phyloP scores from a whole-genome alignment of 257 asterid species.

The Apocynum venetum region DNA sequence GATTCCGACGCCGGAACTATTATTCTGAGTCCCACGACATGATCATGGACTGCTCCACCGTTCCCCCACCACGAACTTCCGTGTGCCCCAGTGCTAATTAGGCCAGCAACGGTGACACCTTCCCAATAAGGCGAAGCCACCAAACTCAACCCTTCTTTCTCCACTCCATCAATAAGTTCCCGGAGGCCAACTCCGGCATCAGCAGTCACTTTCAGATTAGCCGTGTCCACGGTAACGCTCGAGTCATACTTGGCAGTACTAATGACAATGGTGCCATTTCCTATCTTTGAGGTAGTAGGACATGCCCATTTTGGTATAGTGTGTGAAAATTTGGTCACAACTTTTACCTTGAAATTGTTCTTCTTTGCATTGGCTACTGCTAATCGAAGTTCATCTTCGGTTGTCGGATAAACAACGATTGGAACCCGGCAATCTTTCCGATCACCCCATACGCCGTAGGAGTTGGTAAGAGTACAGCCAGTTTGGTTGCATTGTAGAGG shows the following conservation, averaged over 20 bases:
- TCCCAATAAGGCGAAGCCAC: constrained; percentile 89
- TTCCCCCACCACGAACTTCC: constrained; percentile 95
- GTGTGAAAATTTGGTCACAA: constrained; percentile 68
- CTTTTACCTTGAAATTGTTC: constrained; percentile 48
- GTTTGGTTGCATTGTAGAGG: constrained; percentile 52
- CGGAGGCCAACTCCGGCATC: constrained; percentile 73
- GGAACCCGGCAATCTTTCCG: constrained; percentile 47
- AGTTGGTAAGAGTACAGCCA: constrained; percentile 53
- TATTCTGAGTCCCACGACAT: constrained; percentile 48
- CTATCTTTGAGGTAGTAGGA: constrained; percentile 21
- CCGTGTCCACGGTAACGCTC: constrained; percentile 34
- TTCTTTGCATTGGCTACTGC: constrained; percentile 58
- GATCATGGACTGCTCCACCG: constrained; percentile 89
- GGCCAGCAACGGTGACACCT: constrained; percentile 75
- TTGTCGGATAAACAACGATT: constrained; percentile 51
- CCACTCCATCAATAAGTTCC: constrained; percentile 51
- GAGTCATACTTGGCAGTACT: constrained; percentile 60
- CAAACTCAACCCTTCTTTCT: constrained; percentile 55
- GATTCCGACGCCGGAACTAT: constrained; percentile 44
- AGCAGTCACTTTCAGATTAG: constrained; percentile 38
- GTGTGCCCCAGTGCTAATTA: constrained; percentile 75
- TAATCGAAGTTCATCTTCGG: constrained; percentile 53
- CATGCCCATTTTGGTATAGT: constrained; percentile 72
- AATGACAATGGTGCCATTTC: constrained; percentile 33
- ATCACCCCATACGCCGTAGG: constrained; percentile 76